phyloP scores from a whole-genome alignment of 2,329 filamentous ascomycete genomes.

The Gnomoniopsis sp. region DNA sequence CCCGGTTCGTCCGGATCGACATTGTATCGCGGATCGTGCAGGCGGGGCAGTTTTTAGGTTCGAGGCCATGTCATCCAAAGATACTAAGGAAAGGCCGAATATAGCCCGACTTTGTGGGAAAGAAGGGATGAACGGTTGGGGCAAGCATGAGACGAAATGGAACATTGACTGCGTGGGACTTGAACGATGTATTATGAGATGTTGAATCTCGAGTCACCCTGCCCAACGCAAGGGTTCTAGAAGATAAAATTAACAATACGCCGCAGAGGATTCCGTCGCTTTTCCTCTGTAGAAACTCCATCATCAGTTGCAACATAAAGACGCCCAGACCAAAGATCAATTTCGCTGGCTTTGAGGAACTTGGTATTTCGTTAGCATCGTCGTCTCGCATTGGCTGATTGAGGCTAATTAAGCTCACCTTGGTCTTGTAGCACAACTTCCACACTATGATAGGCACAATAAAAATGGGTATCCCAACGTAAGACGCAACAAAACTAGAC shows the following conservation, averaged over 20 bases:
- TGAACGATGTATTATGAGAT: neutral
- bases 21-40: neutral
- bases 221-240: neutral
- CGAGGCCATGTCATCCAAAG: neutral
- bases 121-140: neutral
- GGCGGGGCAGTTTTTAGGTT: neutral
- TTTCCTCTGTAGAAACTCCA: neutral
- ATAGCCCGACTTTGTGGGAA: too few relatives aligned
- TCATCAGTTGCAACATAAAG: constrained; percentile 7
- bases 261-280: constrained; percentile 6
- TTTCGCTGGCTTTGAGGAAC: constrained; percentile 29
- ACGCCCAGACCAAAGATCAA: constrained; percentile 52
- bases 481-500: constrained; percentile 36
- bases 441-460: constrained; percentile 13
- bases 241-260: constrained; percentile 11
- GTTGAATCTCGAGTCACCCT: neutral
- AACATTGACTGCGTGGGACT: neutral
- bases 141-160: neutral
- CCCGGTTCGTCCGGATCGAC: neutral
- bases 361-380: neutral
- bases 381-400: neutral
- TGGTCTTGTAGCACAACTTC: constrained; percentile 15
- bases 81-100: neutral
- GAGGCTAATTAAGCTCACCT: constrained; percentile 1
- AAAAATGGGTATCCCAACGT: constrained; percentile 27